phyloP scores from a whole-genome alignment of 805 yeast species.

The Spathaspora arborariae region DNA sequence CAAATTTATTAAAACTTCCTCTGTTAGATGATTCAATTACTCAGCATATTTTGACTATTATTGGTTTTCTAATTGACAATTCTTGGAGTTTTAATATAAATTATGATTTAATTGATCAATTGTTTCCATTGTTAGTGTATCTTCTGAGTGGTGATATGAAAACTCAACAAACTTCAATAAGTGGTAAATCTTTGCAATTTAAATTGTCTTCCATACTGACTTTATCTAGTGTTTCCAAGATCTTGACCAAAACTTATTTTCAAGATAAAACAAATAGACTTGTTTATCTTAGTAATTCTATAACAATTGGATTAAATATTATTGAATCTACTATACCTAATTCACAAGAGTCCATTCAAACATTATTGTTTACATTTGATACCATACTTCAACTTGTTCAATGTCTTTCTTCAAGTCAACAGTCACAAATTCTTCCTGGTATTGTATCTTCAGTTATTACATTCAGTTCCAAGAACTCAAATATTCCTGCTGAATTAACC shows the following conservation, averaged over 20 bases:
- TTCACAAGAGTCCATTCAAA: constrained; percentile 2
- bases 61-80: constrained; percentile 24
- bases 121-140: constrained; percentile 28
- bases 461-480: constrained; percentile 18
- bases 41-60: constrained; percentile 21
- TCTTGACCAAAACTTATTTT: constrained; percentile 5
- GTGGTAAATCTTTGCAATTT: constrained; percentile 12
- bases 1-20: constrained; percentile 28
- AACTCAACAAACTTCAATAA: not conserved
- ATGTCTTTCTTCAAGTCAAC: constrained; percentile 23
- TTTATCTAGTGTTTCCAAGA: constrained; percentile 11
- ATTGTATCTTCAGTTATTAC: constrained; percentile 29
- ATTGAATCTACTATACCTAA: constrained; percentile 3
- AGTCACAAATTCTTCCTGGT: constrained; percentile 40
- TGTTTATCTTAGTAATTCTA: constrained; percentile 6
- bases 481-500: constrained; percentile 20
- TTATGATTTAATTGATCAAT: constrained; percentile 27
- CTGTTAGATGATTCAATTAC: constrained; percentile 17
- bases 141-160: constrained; percentile 12
- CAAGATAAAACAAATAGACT: constrained; percentile 7
- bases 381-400: constrained; percentile 1
- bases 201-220: constrained; percentile 13
- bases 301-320: constrained; percentile 5
- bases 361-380: constrained; percentile 1
- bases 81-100: constrained; percentile 28